Evolutionary conservation across 192 early-diverging fungal species (phyloP).

Genomic region (Backusella luteola): DNA sequence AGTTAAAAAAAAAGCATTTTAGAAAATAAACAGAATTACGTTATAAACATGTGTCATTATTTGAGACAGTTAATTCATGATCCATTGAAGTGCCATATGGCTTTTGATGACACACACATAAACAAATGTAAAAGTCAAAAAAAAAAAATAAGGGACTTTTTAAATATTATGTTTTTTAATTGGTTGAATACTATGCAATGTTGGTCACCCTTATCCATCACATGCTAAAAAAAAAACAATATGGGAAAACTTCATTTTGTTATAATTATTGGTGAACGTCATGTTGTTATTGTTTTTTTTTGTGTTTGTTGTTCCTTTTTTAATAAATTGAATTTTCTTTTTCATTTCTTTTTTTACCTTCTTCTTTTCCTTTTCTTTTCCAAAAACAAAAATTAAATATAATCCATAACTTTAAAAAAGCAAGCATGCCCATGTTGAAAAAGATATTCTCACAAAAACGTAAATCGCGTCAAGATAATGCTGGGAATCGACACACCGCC

Average conservation of each 20-base stretch:
- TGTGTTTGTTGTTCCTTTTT: not conserved
- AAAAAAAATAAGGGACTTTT: not conserved
- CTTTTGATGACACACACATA: not conserved
- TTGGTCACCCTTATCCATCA: not conserved
- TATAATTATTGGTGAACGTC: not conserved
- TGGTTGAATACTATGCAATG: not conserved
- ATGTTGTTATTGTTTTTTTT: conserved; percentile 1
- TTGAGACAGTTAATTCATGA: not conserved
- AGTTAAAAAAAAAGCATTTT: not conserved
- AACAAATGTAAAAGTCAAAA: not conserved
- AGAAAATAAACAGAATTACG: not conserved
- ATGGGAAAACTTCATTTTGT: not conserved
- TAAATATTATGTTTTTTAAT: not conserved
- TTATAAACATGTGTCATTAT: not conserved
- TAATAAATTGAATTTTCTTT: not conserved
- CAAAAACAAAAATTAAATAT: not conserved
- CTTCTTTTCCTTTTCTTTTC: not conserved
- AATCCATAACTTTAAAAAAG: not conserved
- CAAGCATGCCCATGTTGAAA: not conserved
- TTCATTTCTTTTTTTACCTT: not conserved
- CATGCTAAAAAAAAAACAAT: not conserved
- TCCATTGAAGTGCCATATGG: not conserved
- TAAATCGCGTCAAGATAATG: not conserved
- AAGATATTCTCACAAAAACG: not conserved
- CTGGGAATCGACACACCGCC: not conserved